Base-by-base conservation (phyloP, 169 alveolate genomes). In the Plasmodium vinckei region DNA sequence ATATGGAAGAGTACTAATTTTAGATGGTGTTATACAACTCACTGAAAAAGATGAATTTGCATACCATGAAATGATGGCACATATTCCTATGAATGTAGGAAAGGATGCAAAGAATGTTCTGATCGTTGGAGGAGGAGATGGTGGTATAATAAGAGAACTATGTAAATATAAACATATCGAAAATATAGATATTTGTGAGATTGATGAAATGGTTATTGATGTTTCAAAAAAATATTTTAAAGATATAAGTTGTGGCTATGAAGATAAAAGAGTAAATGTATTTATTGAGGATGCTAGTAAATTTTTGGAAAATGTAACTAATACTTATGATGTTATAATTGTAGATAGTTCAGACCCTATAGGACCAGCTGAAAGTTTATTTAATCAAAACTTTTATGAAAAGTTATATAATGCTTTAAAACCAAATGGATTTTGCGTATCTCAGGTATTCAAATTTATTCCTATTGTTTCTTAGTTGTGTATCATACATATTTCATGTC, bases 101-200 rank as follows among this genome's bases (percentile, higher is more conserved):
- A 94, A 95, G 77, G 91, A 87, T 12, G 96, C 97, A 1, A 87
- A 89, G 73, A 93, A 90, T 51, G 92, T 92, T 9, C 79, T 94
- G 25, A 87, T 94, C 53, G 94, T 94, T n/a, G 97, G 97, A 13
- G 97, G 97, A 17, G 97, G 97, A 17, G 97, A 94, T 79, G 93
- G 95, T 12, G 97, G 97, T 7, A 69, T 92, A 13, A 93, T 93
- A 10, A 51, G 97, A 53, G 96, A 93, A 59, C 57, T 90, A 10
- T 75, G 93, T 53, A 93, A 93, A 87, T 93, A 91, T 64, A 65
- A 82, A 71, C 23, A 87, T 65, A 87, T 93, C 17, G 94, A 93
- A 91, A 72, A 90, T 64, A 89, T 92, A 7, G 94, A 91, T 73
- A 69, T 94, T 9, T 88, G 95, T 84, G 97, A 94, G 61, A 93